A percentile compares a stretch with the other conserved stretches of the same genome.
phyloP scores from a whole-genome alignment of 768 basidiomycete genomes.

The Amanita thiersii region DNA sequence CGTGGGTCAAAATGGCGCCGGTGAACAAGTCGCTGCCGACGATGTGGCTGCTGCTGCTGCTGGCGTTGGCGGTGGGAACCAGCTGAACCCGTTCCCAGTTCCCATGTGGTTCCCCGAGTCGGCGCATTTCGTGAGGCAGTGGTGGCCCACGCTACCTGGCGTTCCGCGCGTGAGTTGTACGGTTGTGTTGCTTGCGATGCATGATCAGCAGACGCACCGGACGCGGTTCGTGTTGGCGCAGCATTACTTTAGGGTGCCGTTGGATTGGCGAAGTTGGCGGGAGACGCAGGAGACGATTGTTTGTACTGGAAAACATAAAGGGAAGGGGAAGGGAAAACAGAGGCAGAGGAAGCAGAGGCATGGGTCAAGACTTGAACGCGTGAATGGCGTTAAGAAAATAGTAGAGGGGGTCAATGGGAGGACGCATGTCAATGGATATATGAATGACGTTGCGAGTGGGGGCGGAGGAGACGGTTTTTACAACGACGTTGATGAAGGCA shows the following conservation, averaged over 20 bases:
- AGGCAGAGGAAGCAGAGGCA: neutral
- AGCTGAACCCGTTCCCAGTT: constrained; percentile 54
- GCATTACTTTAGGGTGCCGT: constrained; percentile 68
- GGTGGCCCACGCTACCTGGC: constrained; percentile 65
- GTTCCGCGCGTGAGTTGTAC: constrained; percentile 67
- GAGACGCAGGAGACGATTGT: constrained; percentile 1
- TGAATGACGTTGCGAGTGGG: neutral
- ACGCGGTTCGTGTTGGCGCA: constrained; percentile 63
- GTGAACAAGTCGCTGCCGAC: neutral
- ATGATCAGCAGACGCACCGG: constrained; percentile 50
- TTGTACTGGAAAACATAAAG: constrained; percentile 2
- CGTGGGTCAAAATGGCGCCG: constrained; percentile 3
- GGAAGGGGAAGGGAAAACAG: neutral
- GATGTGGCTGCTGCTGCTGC: constrained; percentile 13
- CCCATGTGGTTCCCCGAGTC: constrained; percentile 67
- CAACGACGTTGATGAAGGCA: neutral
- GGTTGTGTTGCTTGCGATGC: constrained; percentile 57
- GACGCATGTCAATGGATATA: neutral
- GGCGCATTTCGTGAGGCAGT: constrained; percentile 73
- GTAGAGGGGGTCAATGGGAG: neutral
- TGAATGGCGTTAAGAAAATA: neutral
- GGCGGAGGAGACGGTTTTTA: neutral
- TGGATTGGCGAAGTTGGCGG: constrained; percentile 29
- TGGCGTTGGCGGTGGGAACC: no score
- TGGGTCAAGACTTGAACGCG: neutral